Evolutionary conservation across 2,329 filamentous ascomycete genomes (phyloP).

Genomic region (Dothideomycetes sp.): DNA sequence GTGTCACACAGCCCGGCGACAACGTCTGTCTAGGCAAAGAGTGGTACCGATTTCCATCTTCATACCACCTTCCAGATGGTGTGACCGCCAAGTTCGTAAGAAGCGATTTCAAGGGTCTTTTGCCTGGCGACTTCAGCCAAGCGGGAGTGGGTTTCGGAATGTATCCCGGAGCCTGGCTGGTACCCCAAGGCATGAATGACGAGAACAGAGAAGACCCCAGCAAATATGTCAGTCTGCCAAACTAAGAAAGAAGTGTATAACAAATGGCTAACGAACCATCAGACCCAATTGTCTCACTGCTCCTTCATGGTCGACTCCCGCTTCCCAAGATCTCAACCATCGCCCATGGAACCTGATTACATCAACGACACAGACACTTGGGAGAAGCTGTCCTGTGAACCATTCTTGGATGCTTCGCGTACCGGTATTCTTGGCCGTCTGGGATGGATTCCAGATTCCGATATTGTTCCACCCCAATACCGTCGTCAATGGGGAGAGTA

Average conservation of each 20-base stretch:
- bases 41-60: slow-evolving; percentile 95
- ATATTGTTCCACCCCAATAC: slow-evolving; percentile 58
- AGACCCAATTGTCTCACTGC: slow-evolving; percentile 64
- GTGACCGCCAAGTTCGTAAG: slow-evolving; percentile 84
- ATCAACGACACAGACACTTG: slow-evolving; percentile 64
- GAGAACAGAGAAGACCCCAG: slow-evolving; percentile 74
- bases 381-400: slow-evolving; percentile 65
- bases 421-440: slow-evolving; percentile 67
- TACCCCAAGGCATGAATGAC: slow-evolving; percentile 82
- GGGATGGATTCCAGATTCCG: slow-evolving; percentile 69
- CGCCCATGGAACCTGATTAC: slow-evolving; percentile 71
- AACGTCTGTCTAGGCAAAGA: slow-evolving; percentile 88
- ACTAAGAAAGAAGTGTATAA: no score
- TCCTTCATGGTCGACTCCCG: slow-evolving; percentile 81
- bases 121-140: slow-evolving; percentile 85
- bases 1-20: slow-evolving; percentile 51
- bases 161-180: slow-evolving; percentile 75
- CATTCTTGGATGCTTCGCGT: slow-evolving; percentile 69
- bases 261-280: slow-evolving; percentile 18
- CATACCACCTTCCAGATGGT: slow-evolving; percentile 76
- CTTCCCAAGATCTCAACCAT: slow-evolving; percentile 52
- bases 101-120: slow-evolving; percentile 77
- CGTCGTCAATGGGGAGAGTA: slow-evolving; percentile 78
- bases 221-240: slow-evolving; percentile 66
- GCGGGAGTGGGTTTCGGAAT: slow-evolving; percentile 59